Evolutionary conservation across 306 rosid genomes (phyloP), one percentile per base, ranked within the genome.

Genomic region (Lathyrus tuberosus): DNA sequence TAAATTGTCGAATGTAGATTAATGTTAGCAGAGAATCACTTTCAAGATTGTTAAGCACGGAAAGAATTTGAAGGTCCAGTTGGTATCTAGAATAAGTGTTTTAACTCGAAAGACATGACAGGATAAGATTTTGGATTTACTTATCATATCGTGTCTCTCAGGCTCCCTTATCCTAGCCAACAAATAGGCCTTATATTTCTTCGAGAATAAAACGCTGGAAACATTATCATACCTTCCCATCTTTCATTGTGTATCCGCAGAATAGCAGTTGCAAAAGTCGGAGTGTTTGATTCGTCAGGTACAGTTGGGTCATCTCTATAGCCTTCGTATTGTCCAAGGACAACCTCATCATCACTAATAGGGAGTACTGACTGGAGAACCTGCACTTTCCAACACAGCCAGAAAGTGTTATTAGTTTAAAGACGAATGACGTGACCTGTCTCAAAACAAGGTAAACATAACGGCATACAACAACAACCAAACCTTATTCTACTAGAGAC

Each of bases 291-390:
- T 57, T 86, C 35, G 68, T 91, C 85, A 38, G 97, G 99, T 84
- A 94, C 99, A 1, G 99, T 94, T 54, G 95, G 87, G 82, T 94
- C 97, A 63, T 94, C 97, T 75, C 69, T 89, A 72, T 94, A 94
- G 74, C 99, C 99, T 72, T 91, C 88, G 65, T 94, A 94, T 86
- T 94, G 99, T 73, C 99, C 99, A 48, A 94, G 92, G 74, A 91
- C 88, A 78, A 94, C 88, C 51, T 94, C 99, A 10, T 91, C 97
- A 56, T 88, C 97, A 37, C 78, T 77, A 70, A 94, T 75, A 54
- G 99, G 97, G 67, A 88, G 81, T 48, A 94, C 95, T 31, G 99
- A 94, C 77, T 88, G 79, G 70, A 94, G 99, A 77, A 94, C 92
- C 97, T 94, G 85, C 74, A 79, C 51, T 71, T 79, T 64, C 53